Evolutionary conservation across 805 yeast species (phyloP).

Genomic region (Blastobotrys mokoenaii): DNA sequence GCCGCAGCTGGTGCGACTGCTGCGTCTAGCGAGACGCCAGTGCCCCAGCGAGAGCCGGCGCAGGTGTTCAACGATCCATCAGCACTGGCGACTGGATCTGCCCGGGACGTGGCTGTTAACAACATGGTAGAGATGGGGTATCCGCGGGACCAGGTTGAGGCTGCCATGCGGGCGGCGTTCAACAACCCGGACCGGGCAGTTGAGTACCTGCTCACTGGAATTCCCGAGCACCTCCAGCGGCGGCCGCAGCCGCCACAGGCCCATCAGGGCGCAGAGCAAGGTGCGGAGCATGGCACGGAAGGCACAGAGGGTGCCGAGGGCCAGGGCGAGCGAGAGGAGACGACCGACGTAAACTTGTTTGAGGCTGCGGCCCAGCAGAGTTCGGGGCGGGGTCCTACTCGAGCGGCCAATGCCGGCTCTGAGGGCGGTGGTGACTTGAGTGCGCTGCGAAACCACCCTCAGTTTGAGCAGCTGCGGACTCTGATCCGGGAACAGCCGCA

Average conservation of each 20-base stretch:
- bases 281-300: not conserved
- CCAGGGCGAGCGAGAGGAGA: conserved; percentile 18
- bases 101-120: conserved; percentile 67
- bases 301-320: conserved; percentile 20
- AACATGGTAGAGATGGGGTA: conserved; percentile 96
- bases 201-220: conserved; percentile 83
- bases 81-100: conserved; percentile 57
- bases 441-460: conserved; percentile 25
- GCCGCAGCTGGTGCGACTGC: conserved; percentile 23
- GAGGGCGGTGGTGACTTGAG: conserved; percentile 36
- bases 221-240: conserved; percentile 56
- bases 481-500: conserved; percentile 82
- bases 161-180: conserved; percentile 89
- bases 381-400: conserved; percentile 35
- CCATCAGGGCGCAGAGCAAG: not conserved
- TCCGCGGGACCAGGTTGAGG: conserved; percentile 76
- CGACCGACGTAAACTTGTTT: conserved; percentile 35
- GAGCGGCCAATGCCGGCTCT: conserved; percentile 28
- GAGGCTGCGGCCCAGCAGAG: conserved; percentile 29
- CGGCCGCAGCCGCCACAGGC: not conserved
- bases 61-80: conserved; percentile 31
- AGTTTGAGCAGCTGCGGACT: conserved; percentile 56
- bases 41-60: too few species aligned
- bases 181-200: conserved; percentile 98
- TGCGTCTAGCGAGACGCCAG: conserved; percentile 22